Evolutionary conservation across 1,139 yeast genomes (phyloP).

Genomic region (Groenewaldozyma auringiensis): DNA sequence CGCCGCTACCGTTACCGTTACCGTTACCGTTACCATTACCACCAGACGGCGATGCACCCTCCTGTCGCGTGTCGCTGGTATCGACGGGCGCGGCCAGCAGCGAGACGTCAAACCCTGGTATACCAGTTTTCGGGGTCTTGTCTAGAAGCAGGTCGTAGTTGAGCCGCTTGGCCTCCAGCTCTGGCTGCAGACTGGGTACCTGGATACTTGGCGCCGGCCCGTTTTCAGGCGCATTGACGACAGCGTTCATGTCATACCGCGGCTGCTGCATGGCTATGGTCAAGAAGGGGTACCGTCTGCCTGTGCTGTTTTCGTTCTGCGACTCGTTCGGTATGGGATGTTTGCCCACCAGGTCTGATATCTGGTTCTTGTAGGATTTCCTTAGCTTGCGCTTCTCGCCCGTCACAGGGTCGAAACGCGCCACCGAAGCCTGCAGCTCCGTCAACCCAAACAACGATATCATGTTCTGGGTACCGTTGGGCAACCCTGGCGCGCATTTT

Average conservation of each 20-base stretch:
- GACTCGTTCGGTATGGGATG: slow-evolving; percentile 45
- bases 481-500: slow-evolving; percentile 28
- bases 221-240: neutral
- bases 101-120: slow-evolving; percentile 69
- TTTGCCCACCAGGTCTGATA: slow-evolving; percentile 75
- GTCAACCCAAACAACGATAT: slow-evolving; percentile 60
- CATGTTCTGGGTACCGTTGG: slow-evolving; percentile 68
- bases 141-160: slow-evolving; percentile 52
- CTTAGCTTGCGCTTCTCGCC: slow-evolving; percentile 85
- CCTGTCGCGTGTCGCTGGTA: neutral
- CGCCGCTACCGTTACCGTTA: neutral
- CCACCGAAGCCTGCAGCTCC: slow-evolving; percentile 66
- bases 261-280: slow-evolving; percentile 26
- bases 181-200: slow-evolving; percentile 22
- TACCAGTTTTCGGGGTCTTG: slow-evolving; percentile 60
- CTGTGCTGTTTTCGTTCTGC: slow-evolving; percentile 10
- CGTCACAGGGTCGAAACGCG: slow-evolving; percentile 83
- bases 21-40: neutral
- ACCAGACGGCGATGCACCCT: neutral
- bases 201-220: slow-evolving; percentile 13
- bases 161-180: slow-evolving; percentile 45
- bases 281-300: slow-evolving; percentile 25
- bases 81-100: slow-evolving; percentile 41
- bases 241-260: slow-evolving; percentile 10
- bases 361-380: slow-evolving; percentile 89